Base-by-base conservation (phyloP, 305 asterid genomes). In the Fraxinus floribunda region DNA sequence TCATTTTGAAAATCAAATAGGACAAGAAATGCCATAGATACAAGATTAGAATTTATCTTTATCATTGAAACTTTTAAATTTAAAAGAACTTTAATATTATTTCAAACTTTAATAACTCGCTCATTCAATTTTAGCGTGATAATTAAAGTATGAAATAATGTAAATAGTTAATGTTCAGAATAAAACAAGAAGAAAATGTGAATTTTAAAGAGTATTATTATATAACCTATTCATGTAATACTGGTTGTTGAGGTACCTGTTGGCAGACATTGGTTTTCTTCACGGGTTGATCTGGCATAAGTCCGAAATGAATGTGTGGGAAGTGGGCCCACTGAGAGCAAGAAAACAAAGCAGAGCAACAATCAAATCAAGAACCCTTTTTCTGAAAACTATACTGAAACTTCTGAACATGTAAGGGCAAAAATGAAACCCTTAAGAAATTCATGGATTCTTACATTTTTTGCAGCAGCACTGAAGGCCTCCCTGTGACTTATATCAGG, bases 401-500 rank as follows among this genome's bases (percentile, higher is more conserved):
- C 32, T 9, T 41, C 6, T 24, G 29, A 62, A 62, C 24, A 8
- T 7, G 15, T 24, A 62, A 20, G 30, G 32, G 72, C 29, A 62
- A 9, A 62, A 22, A 22, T 10, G 34, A 22, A 60, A 60, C 55
- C n/a, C 55, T 44, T 44, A 44, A 2, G 16, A 44, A 44, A 44
- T 8, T 80, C 80, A 88, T 85, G 90, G 89, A 90, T 93, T 35
- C 98, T 90, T 91, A 95, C 98, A 91, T 95, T 95, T 88, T 95
- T 95, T 78, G 99, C 99, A 81, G 99, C 99, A 7, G 98, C 97
- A 86, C 98, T 95, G 91, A 95, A 95, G 81, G 98, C 99, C 89
- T 95, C 98, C 91, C 98, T 95, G 92, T 95, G 99, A 84, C 98
- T 95, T 29, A 95, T 94, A 90, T 95, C 99, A 85, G 99, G 99